Evolutionary conservation across 2,329 filamentous ascomycete species (phyloP).

Genomic region (Stylonectria norvegica): DNA sequence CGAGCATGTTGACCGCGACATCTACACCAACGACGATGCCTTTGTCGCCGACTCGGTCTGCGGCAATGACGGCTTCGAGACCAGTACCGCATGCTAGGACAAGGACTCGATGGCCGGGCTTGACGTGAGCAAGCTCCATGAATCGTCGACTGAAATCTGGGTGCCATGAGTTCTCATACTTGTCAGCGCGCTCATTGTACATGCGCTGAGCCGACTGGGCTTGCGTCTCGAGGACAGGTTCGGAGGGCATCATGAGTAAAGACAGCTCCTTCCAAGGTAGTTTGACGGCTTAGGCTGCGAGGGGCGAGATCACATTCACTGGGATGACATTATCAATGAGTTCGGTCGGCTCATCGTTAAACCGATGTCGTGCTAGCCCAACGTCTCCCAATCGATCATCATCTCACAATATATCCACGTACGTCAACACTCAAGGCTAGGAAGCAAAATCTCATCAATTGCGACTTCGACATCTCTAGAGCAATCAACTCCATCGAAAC

Average conservation of each 20-base stretch:
- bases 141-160: constrained; percentile 31
- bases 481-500: too few relatives aligned
- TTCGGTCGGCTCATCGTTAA: too few relatives aligned
- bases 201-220: constrained; percentile 24
- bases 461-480: too few relatives aligned
- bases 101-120: constrained; percentile 27
- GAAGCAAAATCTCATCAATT: too few relatives aligned
- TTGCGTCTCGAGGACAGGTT: neutral
- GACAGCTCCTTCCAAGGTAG: too few relatives aligned
- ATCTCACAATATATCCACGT: too few relatives aligned
- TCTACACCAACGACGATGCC: constrained; percentile 33
- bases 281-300: too few relatives aligned
- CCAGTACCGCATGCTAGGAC: constrained; percentile 36
- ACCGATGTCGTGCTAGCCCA: too few relatives aligned
- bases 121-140: constrained; percentile 23
- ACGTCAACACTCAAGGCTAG: too few relatives aligned
- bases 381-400: too few relatives aligned
- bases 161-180: constrained; percentile 35
- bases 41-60: constrained; percentile 21
- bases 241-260: neutral
- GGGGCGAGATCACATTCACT: too few relatives aligned
- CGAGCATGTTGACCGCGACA: constrained; percentile 31
- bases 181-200: constrained; percentile 29
- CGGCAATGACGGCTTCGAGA: constrained; percentile 30
- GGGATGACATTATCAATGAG: too few relatives aligned